Conservation (phyloP, 2,329 filamentous ascomycete genomes). For the Dothiorella sarmentorum region DNA sequence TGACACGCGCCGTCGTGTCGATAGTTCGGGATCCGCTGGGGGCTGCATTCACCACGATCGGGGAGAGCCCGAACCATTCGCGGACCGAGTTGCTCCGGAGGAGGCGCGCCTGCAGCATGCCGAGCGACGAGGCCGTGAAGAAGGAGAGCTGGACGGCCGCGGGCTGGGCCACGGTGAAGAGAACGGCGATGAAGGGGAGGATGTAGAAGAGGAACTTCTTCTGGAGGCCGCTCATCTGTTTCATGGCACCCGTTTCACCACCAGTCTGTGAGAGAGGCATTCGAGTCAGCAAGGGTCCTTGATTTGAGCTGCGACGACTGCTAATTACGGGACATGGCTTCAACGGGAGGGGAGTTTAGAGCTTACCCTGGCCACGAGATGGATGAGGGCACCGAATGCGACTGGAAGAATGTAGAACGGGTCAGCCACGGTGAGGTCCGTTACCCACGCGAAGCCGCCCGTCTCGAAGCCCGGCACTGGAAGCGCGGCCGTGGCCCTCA, state of each 20-base stretch:
- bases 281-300: not conserved
- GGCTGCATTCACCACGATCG: conserved; percentile 21
- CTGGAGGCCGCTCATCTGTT: conserved; percentile 29
- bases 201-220: conserved; percentile 43
- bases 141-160: conserved; percentile 63
- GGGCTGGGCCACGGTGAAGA: conserved; percentile 55
- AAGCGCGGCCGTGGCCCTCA: conserved; percentile 69
- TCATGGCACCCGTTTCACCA: conserved; percentile 46
- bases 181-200: conserved; percentile 53
- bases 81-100: conserved; percentile 39
- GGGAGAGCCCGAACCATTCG: conserved; percentile 36
- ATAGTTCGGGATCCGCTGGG: not conserved
- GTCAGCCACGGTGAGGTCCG: conserved; percentile 71
- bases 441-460: conserved; percentile 74
- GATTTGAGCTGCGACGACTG: too few relatives aligned
- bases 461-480: conserved; percentile 76
- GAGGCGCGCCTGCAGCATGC: conserved; percentile 37
- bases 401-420: conserved; percentile 74
- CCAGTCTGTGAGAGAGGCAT: conserved; percentile 37
- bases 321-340: too few relatives aligned
- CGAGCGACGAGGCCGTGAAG: conserved; percentile 42
- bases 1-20: not conserved
- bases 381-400: conserved; percentile 55
- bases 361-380: conserved; percentile 57
- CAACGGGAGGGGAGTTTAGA: not conserved